Base-by-base conservation (phyloP, 164 flowering plant species). In the Hamamelis virginiana region DNA sequence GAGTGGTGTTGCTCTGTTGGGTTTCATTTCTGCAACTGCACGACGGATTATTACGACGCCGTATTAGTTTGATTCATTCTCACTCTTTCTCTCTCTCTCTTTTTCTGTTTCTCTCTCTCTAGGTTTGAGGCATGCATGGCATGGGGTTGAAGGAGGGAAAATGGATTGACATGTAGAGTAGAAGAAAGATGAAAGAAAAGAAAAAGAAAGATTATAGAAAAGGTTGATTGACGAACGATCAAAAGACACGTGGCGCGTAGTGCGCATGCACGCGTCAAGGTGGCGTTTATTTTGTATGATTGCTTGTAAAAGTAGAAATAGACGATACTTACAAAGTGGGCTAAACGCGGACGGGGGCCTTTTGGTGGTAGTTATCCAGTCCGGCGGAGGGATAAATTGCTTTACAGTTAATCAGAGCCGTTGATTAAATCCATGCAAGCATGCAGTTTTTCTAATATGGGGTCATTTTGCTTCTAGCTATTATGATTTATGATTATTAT, bases 1-100 rank as follows among this genome's bases (percentile, higher is more conserved):
- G 11, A 70, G 69, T n/a, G 75, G 76, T 43, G 65, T 75, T 19
- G 77, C 16, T 65, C 46, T 33, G 18, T 62, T 51, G 8, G 58
- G 43, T 60, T 56, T 68, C 75, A 67, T 78, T 11, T 15, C 55
- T 69, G 66, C 62, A 12, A 10, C 59, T 66, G 67, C 66, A 57
- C 62, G 52, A 9, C 55, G 22, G 57, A 14, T 16, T 16, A 55
- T 55, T n/a, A n/a, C n/a, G 26, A 55, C 21, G 59, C 59, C 26
- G 11, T 19, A 6, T 33, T 33, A 6, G 41, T 33, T 6, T 33
- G 41, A 33, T 33, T 33, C 41, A 33, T 33, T 33, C 41, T 33
- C 41, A 2, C 41, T 33, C 41, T 33, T n/a, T n/a, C n/a, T n/a
- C n/a, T n/a, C 41, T 33, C 41, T 33, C 41, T 33, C 41, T 33